A percentile compares a stretch with the other conserved stretches of the same genome.
These are phyloP conservation scores for Suillus subaureus DNA, from an alignment of 768 basidiomycete genomes.

Conservation along the genomic window DNA sequence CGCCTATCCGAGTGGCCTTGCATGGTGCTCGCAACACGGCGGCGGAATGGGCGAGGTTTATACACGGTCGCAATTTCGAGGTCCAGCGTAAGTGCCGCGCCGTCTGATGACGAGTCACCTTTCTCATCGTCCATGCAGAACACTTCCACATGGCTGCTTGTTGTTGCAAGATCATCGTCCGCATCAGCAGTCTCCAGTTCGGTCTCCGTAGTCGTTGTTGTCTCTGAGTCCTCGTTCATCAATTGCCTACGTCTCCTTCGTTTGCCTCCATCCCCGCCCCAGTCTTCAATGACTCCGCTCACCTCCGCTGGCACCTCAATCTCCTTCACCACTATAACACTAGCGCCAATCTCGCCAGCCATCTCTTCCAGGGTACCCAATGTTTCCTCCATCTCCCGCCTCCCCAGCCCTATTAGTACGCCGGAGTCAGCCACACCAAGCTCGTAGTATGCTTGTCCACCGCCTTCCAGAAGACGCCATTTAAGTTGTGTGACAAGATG, in stretches of 20 bases:
- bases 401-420: slow-evolving; percentile 76
- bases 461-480: slow-evolving; percentile 88
- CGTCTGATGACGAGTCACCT: slow-evolving; percentile 37
- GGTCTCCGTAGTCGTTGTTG: slow-evolving; percentile 41
- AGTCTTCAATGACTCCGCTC: slow-evolving; percentile 36
- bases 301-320: slow-evolving; percentile 71
- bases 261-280: slow-evolving; percentile 30
- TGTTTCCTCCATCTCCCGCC: slow-evolving; percentile 75
- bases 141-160: slow-evolving; percentile 29
- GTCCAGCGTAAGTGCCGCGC: slow-evolving; percentile 45
- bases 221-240: slow-evolving; percentile 28
- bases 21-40: slow-evolving; percentile 33
- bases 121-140: slow-evolving; percentile 53
- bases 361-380: slow-evolving; percentile 90
- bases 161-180: slow-evolving; percentile 28
- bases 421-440: slow-evolving; percentile 87
- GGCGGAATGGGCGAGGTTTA: slow-evolving; percentile 71
- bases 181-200: slow-evolving; percentile 39
- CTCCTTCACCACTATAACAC: slow-evolving; percentile 89
- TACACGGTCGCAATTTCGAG: slow-evolving; percentile 73
- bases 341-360: slow-evolving; percentile 92
- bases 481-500: slow-evolving; percentile 94
- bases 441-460: slow-evolving; percentile 84
- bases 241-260: slow-evolving; percentile 38
- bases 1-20: slow-evolving; percentile 14